Conservation (phyloP, 164 flowering plant genomes). For the Magnolia changhungtana region DNA sequence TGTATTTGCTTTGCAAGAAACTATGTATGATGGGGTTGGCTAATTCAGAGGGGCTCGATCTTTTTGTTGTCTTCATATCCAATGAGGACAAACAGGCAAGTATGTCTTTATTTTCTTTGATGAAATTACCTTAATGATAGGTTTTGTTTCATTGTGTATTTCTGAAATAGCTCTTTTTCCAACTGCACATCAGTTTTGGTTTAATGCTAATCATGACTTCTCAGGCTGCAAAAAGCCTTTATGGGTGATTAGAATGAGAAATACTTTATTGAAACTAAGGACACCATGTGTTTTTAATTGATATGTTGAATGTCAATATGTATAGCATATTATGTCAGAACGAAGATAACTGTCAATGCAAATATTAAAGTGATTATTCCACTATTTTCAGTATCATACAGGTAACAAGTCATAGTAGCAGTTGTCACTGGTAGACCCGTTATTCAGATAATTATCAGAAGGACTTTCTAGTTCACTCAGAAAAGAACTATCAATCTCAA, state of each 20-base stretch:
- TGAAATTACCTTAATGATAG: background rate
- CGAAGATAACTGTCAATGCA: too few species aligned
- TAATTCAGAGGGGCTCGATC: slow-evolving; percentile 57
- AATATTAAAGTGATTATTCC: too few species aligned
- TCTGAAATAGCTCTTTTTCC: background rate
- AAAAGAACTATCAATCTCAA: too few species aligned
- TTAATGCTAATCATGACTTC: background rate
- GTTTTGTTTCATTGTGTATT: background rate
- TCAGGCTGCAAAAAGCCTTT: background rate
- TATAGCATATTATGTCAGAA: too few species aligned
- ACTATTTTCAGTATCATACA: too few species aligned
- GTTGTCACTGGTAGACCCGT: too few species aligned
- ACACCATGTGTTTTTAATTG: background rate
- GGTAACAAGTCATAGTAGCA: too few species aligned
- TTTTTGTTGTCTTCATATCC: slow-evolving; percentile 79
- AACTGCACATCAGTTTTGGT: background rate
- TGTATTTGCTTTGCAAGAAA: slow-evolving; percentile 74
- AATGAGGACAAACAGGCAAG: slow-evolving; percentile 84
- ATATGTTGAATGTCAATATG: too few species aligned
- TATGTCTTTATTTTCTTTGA: slow-evolving; percentile 5
- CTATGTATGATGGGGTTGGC: slow-evolving; percentile 47
- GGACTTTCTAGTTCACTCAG: too few species aligned
- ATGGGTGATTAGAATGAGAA: background rate
- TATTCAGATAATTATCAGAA: too few species aligned
- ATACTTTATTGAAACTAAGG: background rate